phyloP scores from a whole-genome alignment of 768 basidiomycete genomes.

The Russula earlei region DNA sequence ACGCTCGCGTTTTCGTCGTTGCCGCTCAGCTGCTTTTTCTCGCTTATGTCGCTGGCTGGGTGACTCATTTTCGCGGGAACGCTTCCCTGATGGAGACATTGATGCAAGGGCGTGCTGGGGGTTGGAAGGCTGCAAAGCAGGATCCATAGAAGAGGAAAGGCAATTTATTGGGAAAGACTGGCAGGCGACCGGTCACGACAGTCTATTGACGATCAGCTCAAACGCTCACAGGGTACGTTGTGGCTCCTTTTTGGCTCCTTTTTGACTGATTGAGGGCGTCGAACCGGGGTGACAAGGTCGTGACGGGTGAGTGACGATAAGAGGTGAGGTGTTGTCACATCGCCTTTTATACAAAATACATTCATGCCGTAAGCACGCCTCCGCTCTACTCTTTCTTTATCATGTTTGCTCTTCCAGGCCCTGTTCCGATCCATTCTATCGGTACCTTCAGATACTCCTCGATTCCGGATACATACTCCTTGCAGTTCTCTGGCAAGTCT shows the following conservation, averaged over 20 bases:
- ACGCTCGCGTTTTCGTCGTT: conserved; percentile 74
- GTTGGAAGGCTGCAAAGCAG: conserved; percentile 20
- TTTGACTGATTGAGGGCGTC: conserved; percentile 18
- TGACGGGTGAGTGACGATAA: conserved; percentile 27
- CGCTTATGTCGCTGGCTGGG: conserved; percentile 65
- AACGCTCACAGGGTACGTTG: background rate
- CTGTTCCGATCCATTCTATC: conserved; percentile 90
- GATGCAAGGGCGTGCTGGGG: conserved; percentile 12
- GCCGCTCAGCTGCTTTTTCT: conserved; percentile 81
- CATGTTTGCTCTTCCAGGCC: conserved; percentile 81
- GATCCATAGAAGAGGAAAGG: conserved; percentile 12
- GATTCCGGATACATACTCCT: conserved; percentile 79
- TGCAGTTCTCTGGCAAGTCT: conserved; percentile 75
- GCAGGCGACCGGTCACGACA: background rate
- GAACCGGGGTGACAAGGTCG: conserved; percentile 27
- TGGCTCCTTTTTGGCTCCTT: conserved; percentile 13
- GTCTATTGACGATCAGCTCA: background rate
- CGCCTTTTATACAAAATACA: conserved; percentile 22
- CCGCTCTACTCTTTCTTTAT: conserved; percentile 25
- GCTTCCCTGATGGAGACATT: conserved; percentile 35
- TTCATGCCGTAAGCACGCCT: conserved; percentile 23
- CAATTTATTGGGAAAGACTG: conserved; percentile 5
- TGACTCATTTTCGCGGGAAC: conserved; percentile 65
- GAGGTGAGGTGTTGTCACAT: conserved; percentile 22
- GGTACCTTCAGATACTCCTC: conserved; percentile 64